Evolutionary conservation across 108 stramenopile species (phyloP).

Genomic region (Cyclotella choctawhatcheeana): DNA sequence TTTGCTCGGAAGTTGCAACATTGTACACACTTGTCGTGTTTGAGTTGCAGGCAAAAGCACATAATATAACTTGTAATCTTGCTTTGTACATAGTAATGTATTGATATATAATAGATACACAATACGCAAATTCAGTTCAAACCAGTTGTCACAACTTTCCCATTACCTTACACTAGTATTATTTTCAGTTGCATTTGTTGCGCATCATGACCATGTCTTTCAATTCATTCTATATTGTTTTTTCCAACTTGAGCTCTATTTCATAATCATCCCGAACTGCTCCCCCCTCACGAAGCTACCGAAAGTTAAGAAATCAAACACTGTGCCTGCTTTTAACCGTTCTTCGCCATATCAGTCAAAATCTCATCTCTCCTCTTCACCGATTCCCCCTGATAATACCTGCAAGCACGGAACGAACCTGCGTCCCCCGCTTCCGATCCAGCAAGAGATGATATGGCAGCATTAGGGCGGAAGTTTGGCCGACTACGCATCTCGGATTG

Average conservation of each 20-base stretch:
- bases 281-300: no score
- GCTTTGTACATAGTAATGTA: no score
- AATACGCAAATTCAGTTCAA: no score
- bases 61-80: no score
- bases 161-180: background rate
- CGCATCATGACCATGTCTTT: background rate
- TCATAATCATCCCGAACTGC: no score
- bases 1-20: no score
- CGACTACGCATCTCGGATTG: conserved; percentile 48
- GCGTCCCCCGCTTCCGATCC: conserved; percentile 56
- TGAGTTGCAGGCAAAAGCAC: no score
- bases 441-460: conserved; percentile 63
- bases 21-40: no score
- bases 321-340: conserved; percentile 30
- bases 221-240: background rate
- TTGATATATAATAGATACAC: no score
- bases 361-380: conserved; percentile 63
- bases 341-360: conserved; percentile 53
- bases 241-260: background rate
- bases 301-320: no score
- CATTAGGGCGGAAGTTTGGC: conserved; percentile 57
- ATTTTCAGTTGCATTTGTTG: background rate
- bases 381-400: conserved; percentile 61
- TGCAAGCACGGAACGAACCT: conserved; percentile 56
- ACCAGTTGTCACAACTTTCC: no score